Evolutionary conservation across 352 stramenopile species (phyloP).

Genomic region (Phytophthora hibernalis): DNA sequence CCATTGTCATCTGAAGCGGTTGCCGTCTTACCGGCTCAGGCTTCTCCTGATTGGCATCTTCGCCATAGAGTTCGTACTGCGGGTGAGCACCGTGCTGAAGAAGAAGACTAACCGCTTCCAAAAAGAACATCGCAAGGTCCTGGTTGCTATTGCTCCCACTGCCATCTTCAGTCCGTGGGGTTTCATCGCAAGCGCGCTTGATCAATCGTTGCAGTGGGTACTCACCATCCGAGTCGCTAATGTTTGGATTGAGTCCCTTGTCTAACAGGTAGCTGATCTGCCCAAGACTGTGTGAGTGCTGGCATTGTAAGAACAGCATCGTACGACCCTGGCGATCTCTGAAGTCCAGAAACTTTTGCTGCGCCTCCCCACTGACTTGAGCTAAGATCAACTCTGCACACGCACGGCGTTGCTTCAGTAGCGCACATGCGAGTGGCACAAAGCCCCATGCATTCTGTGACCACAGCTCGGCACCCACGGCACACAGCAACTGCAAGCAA

Average conservation of each 20-base stretch:
- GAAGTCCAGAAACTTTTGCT: constrained; percentile 74
- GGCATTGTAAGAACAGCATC: constrained; percentile 85
- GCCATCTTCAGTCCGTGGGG: constrained; percentile 32
- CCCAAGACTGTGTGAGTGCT: constrained; percentile 64
- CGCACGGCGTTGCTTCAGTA: constrained; percentile 64
- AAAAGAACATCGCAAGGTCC: constrained; percentile 47
- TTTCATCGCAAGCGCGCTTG: constrained; percentile 29
- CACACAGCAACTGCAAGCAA: constrained; percentile 61
- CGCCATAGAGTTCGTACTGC: constrained; percentile 53
- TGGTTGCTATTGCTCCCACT: constrained; percentile 14
- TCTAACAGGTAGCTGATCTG: constrained; percentile 76
- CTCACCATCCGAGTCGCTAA: constrained; percentile 63
- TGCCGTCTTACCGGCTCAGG: constrained; percentile 34
- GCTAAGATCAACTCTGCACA: constrained; percentile 76
- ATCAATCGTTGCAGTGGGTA: constrained; percentile 74
- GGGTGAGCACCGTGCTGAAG: constrained; percentile 54
- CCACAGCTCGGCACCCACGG: constrained; percentile 72
- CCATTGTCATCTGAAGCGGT: constrained; percentile 70
- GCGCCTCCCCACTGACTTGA: constrained; percentile 45
- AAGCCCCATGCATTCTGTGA: constrained; percentile 79
- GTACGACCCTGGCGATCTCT: constrained; percentile 75
- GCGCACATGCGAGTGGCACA: constrained; percentile 69
- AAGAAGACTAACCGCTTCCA: constrained; percentile 57
- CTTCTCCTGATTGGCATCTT: constrained; percentile 21
- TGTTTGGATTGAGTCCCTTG: constrained; percentile 77